Evolutionary conservation across 345 rosid species (phyloP).

Genomic region (Ricinus communis): DNA sequence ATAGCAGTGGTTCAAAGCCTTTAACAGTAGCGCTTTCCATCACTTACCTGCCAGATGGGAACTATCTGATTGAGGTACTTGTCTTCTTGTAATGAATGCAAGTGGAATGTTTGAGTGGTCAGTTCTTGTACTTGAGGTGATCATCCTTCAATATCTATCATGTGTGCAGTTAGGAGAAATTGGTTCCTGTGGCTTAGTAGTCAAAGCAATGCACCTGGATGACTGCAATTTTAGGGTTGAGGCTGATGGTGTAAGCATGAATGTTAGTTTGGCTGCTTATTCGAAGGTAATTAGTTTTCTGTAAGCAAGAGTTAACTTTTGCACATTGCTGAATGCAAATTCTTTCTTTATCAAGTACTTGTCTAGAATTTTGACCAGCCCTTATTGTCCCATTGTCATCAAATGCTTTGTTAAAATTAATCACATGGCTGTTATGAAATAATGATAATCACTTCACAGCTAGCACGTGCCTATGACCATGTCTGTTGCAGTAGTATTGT

Average conservation of each 20-base stretch:
- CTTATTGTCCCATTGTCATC: background rate
- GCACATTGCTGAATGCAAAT: background rate
- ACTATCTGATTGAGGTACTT: conserved; percentile 64
- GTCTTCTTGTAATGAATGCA: conserved; percentile 13
- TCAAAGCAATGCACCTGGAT: conserved; percentile 50
- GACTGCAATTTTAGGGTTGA: conserved; percentile 61
- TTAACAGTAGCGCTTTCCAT: conserved; percentile 45
- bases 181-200: conserved; percentile 37
- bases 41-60: conserved; percentile 56
- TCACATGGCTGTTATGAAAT: background rate
- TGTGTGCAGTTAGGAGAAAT: conserved; percentile 53
- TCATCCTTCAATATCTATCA: conserved; percentile 8
- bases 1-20: conserved; percentile 40
- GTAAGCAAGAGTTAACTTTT: background rate
- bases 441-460: background rate
- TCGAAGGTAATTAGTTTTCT: conserved; percentile 51
- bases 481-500: background rate
- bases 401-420: background rate
- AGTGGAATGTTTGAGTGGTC: conserved; percentile 10
- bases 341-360: background rate
- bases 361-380: background rate
- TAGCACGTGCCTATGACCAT: background rate
- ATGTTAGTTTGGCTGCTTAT: conserved; percentile 59
- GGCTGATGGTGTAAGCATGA: conserved; percentile 50
- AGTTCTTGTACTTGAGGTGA: conserved; percentile 1